These are phyloP conservation scores for Pseudocercospora eumusae DNA, from an alignment of 2,329 filamentous ascomycete genomes.

Conservation along the genomic window DNA sequence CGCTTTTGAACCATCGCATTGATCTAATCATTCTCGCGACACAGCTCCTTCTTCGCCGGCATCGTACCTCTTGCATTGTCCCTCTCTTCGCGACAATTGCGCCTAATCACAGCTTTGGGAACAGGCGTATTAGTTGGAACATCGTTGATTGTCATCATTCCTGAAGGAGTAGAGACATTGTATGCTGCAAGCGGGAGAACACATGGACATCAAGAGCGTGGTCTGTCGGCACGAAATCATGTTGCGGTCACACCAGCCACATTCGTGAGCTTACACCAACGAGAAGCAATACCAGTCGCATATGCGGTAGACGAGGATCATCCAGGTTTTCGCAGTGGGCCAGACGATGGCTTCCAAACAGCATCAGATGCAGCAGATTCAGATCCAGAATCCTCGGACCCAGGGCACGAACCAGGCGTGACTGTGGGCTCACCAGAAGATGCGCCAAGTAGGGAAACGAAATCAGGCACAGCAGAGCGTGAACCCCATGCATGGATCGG, in stretches of 20 bases:
- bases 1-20: neutral
- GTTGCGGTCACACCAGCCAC: conserved; percentile 8
- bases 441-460: neutral
- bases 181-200: conserved; percentile 56
- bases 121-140: conserved; percentile 94
- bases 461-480: conserved; percentile 34
- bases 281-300: conserved; percentile 1
- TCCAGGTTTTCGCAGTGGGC: conserved; percentile 31
- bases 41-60: conserved; percentile 89
- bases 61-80: conserved; percentile 86
- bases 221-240: neutral
- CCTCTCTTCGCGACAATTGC: conserved; percentile 81
- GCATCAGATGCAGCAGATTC: conserved; percentile 22
- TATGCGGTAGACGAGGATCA: conserved; percentile 13
- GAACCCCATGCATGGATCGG: conserved; percentile 79
- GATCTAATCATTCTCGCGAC: conserved; percentile 24
- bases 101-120: conserved; percentile 86
- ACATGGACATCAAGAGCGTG: conserved; percentile 26
- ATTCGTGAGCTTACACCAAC: neutral
- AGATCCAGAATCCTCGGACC: conserved; percentile 20
- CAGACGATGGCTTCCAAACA: conserved; percentile 35
- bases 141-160: conserved; percentile 94
- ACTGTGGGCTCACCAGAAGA: neutral
- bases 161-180: conserved; percentile 90
- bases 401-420: conserved; percentile 24